A percentile compares a stretch with the other conserved stretches of the same genome.
These are phyloP conservation scores for Vachellia pachyceras DNA, from an alignment of 306 rosid genomes.

Conservation along the genomic window DNA sequence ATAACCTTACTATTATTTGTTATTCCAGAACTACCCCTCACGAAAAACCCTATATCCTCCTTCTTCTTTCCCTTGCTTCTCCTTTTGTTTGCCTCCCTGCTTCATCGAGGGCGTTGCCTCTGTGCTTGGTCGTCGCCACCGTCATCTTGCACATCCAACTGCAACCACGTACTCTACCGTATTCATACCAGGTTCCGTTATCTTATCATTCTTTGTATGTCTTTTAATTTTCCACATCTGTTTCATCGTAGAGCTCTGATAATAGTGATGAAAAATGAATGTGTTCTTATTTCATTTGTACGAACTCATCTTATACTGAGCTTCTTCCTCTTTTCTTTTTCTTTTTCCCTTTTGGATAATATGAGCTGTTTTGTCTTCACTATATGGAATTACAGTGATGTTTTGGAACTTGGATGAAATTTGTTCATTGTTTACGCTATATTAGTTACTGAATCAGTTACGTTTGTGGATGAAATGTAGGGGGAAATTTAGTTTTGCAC, in stretches of 20 bases:
- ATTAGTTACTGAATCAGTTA: not conserved
- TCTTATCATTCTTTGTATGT: not conserved
- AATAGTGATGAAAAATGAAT: slow-evolving; percentile 29
- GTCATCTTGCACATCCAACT: not conserved
- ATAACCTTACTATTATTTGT: too few relatives aligned
- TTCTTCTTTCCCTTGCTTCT: not conserved
- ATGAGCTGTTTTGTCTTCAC: slow-evolving; percentile 1
- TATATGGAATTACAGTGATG: not conserved
- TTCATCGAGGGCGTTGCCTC: not conserved
- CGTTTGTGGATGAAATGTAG: not conserved
- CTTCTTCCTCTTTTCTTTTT: not conserved
- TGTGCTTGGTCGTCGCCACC: not conserved
- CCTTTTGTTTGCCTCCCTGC: not conserved
- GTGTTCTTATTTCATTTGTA: slow-evolving; percentile 25
- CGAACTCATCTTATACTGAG: slow-evolving; percentile 15
- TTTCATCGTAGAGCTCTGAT: not conserved
- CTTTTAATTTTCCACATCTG: not conserved
- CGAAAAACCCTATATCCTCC: not conserved
- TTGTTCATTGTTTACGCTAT: slow-evolving; percentile 13
- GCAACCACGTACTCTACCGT: not conserved
- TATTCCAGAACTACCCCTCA: not conserved
- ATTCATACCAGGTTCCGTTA: not conserved
- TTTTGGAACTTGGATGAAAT: not conserved
- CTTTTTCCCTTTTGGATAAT: not conserved
- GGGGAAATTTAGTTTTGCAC: too few relatives aligned